Evolutionary conservation across 1,284 basidiomycete genomes (phyloP).

Genomic region (Pholiota adiposa): DNA sequence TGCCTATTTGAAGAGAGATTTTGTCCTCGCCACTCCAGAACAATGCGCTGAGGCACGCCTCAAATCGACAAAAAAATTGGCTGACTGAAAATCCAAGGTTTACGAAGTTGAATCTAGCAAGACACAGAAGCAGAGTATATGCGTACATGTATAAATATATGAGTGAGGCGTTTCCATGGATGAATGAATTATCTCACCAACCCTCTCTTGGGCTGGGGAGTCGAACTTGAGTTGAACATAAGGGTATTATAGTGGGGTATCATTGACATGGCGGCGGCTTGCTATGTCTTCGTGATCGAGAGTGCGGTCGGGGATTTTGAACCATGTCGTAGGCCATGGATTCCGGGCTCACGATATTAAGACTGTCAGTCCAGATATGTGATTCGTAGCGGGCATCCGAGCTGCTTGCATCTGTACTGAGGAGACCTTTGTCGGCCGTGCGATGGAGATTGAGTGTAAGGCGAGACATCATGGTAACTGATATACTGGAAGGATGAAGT

Average conservation of each 20-base stretch:
- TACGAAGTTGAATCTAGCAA: no score
- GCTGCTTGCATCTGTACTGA: slow-evolving; percentile 14
- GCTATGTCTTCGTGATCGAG: not conserved
- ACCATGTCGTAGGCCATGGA: not conserved
- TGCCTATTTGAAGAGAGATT: slow-evolving; percentile 62
- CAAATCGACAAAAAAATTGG: not conserved
- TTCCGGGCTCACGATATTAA: not conserved
- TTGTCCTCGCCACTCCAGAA: slow-evolving; percentile 61
- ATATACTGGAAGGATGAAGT: not conserved
- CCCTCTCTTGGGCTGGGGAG: no score
- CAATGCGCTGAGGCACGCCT: slow-evolving; percentile 44
- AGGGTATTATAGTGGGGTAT: no score
- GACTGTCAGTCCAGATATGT: not conserved
- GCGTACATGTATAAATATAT: not conserved
- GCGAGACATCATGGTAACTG: slow-evolving; percentile 45
- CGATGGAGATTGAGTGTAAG: slow-evolving; percentile 46
- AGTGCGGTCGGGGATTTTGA: not conserved
- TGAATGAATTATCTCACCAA: no score
- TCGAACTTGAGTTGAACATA: no score
- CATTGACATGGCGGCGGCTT: not conserved
- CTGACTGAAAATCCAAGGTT: not conserved
- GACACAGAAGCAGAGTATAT: not conserved
- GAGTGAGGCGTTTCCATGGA: no score
- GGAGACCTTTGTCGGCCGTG: slow-evolving; percentile 36
- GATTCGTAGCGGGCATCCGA: no score